Base-by-base conservation (phyloP, 2,329 filamentous ascomycete species). In the Alternaria incomplexa region DNA sequence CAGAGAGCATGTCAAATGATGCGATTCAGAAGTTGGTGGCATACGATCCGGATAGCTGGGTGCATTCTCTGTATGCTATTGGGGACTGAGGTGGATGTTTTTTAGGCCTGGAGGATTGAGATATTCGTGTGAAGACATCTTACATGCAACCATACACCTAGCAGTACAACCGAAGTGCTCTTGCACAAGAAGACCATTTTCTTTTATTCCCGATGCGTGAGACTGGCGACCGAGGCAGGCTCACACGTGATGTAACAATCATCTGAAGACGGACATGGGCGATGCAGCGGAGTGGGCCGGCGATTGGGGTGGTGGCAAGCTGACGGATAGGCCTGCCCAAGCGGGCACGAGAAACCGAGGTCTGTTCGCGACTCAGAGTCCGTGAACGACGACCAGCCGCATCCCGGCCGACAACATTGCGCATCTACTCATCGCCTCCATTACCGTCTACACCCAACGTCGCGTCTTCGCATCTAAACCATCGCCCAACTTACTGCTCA, bases 41-140 rank as follows among this genome's bases (percentile, higher is more conserved):
- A 40, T 82, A 77, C 47, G 71, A 79, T 59, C 26, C 65, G 17
- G 66, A 79, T 52, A 80, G 74, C 62, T 73, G 74, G 59, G 70
- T 73, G 22, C 77, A 81, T 59, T 82, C 81, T 17, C 62, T 82
- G 61, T 82, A 82, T 69, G 66, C 76, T 30, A 73, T 79, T 64
- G 76, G 75, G 4, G 62, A 30, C 28, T 30, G 28, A 30, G 11
- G 28, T 30, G 28, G 11, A 30, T 30, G 28, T 5, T 20, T 12
- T 30, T 12, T 12, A 12, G 5, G 28, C 28, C 28, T 30, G 5
- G 28, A 30, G 28, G 28, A 30, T 32, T 26, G 48, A 43, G 46
- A 32, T 48, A 32, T 53, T 20, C 36, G 22, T 56, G 17, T 46
- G 32, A 32, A 50, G 30, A 44, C 12, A 25, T 12, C 36, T 10